Percentiles rank a stretch among this genome's conserved stretches.
Evolutionary conservation across 306 rosid species (phyloP).

Genomic region (Castanea crenata): DNA sequence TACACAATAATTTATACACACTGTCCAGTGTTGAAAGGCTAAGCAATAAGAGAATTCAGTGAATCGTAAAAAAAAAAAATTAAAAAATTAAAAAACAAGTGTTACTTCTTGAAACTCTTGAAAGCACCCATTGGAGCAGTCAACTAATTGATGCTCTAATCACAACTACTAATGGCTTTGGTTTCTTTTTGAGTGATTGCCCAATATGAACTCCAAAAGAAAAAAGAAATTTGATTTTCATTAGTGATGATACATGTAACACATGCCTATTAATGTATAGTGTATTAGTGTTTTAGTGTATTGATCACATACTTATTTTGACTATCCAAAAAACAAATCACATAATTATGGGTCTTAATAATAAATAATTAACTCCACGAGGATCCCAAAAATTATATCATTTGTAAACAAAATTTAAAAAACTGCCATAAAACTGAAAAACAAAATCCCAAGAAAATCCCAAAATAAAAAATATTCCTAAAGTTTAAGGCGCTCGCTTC

Average conservation of each 20-base stretch:
- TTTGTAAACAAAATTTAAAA: not conserved
- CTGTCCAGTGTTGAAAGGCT: not conserved
- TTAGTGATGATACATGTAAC: not conserved
- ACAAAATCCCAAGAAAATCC: constrained; percentile 30
- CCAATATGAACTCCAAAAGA: too few relatives aligned
- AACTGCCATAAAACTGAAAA: constrained; percentile 11
- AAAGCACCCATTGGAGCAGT: not conserved
- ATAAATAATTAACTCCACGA: not conserved
- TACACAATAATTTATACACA: not conserved
- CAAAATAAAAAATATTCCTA: not conserved
- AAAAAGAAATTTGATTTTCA: not conserved
- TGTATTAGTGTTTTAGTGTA: not conserved
- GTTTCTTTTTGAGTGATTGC: too few relatives aligned
- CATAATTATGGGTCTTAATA: too few relatives aligned
- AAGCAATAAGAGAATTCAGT: not conserved
- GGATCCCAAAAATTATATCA: not conserved
- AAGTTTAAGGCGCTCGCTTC: constrained; percentile 62
- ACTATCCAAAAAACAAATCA: too few relatives aligned
- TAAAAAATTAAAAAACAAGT: too few relatives aligned
- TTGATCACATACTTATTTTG: too few relatives aligned
- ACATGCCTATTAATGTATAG: not conserved
- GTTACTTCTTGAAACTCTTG: not conserved
- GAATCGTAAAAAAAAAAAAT: not conserved
- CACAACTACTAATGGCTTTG: not conserved
- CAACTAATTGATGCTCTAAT: not conserved